Evolutionary conservation across 2,329 filamentous ascomycete genomes (phyloP), one percentile per base, ranked within the genome.

Genomic region (Apiospora marii): DNA sequence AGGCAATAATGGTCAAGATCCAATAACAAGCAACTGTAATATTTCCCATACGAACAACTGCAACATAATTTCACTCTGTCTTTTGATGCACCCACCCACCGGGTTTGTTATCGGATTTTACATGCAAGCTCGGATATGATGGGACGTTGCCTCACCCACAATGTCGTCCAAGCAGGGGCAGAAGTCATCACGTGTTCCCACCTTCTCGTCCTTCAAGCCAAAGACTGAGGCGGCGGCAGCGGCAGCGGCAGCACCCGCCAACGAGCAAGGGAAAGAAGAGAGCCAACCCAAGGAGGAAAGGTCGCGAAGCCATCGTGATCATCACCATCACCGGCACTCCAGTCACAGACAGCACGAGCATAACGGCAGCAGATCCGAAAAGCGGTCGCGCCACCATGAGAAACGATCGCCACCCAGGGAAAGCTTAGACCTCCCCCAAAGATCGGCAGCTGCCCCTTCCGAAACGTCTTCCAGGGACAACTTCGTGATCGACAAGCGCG

Each of bases 191-290:
- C 74, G 79, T 53, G 85, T 93, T 30, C 93, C 93, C 13, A 94
- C 91, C 77, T 95, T 96, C 79, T 86, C 90, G 27, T 95, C 93
- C 74, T 96, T 95, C 84, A 92, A 88, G 76, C 89, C 88, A 73
- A 88, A 87, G 73, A 71, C 78, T 68, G 75, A 73, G 43, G 24
- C 37, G n/a, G 24, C 43, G 37, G 67, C 37, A n/a, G 24, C 43
- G 22, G 24, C 44, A 61, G 43, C 41, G 16, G 44, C 24, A 30
- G 44, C 27, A 61, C 30, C 46, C 13, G 27, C 48, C 49, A 64
- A 41, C 4, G 34, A 64, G 4, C 34, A 64, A 41, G 58, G 48
- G 43, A 75, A 68, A 53, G 74, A 49, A 12, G 46, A 67, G 73
- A 30, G 22, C 72, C 51, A 53, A 19, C 70, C 43, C 41, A 71